Evolutionary conservation across 441 rosid species (phyloP), one percentile per base, ranked within the genome.

Genomic region (Francoa sonchifolia): DNA sequence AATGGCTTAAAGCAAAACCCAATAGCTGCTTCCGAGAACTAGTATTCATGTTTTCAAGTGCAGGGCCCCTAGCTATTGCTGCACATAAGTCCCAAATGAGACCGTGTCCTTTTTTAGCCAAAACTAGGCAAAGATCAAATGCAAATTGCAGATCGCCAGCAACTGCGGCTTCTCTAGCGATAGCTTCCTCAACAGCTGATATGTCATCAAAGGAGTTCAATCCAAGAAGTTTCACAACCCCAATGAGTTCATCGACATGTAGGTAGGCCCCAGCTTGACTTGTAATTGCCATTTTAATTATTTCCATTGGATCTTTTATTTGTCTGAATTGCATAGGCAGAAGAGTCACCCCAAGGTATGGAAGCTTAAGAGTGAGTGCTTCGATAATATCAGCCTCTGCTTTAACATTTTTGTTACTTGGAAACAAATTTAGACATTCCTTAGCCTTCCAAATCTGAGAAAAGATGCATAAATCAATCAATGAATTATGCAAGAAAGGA

Each of bases 141-240:
- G 99, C 99, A 58, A 92, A 67, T 64, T 92, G 97, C 61, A 92
- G 75, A 71, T 92, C 95, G 49, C 95, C 99, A 28, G 92, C 82
- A 52, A 83, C 86, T 41, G 97, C 99, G 57, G 97, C 96, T 74
- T 87, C 99, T 59, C 97, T 77, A 57, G 99, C 95, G 70, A 92
- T 81, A 59, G 95, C 86, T 74, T 92, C 99, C 76, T 92, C 77
- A 35, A 92, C 87, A 41, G 77, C 65, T 44, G 89, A 73, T 63
- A 70, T 67, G 32, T 92, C 92, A 58, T 82, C 90, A 32, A 55
- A 47, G 44, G 99, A 77, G 62, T 55, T 79, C 54, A 92, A 65
- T 33, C 99, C 99, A 48, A 92, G 88, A 69, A 86, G 84, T 69
- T 76, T 83, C 57, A 97, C 86, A 53, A 92, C 95, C 62, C 87